Conservation (phyloP, 345 rosid species). For the Pelargonium nanum region DNA sequence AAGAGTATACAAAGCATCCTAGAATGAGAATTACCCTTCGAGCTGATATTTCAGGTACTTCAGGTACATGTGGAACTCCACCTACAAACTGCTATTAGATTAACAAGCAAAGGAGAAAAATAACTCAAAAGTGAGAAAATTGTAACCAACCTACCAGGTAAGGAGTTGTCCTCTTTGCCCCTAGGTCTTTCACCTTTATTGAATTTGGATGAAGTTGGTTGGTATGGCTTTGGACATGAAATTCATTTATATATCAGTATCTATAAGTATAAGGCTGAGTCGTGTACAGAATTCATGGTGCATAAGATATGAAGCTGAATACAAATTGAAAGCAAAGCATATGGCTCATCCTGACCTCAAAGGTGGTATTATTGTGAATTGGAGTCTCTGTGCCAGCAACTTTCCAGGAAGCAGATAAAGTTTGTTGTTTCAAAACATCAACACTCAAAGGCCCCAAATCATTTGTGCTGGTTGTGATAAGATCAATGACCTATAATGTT, state of each 20-base stretch:
- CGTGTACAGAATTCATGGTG: not conserved
- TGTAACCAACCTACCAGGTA: slow-evolving; percentile 7
- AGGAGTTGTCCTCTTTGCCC: slow-evolving; percentile 27
- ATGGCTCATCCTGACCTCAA: slow-evolving; percentile 29
- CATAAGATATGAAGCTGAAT: not conserved
- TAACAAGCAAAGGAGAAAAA: slow-evolving; percentile 14
- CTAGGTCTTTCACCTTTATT: slow-evolving; percentile 25
- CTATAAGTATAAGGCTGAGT: slow-evolving; percentile 4
- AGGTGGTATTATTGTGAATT: slow-evolving; percentile 16
- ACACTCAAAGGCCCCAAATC: slow-evolving; percentile 71
- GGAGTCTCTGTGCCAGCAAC: slow-evolving; percentile 24
- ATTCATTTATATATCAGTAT: slow-evolving; percentile 15
- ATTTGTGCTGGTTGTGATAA: slow-evolving; percentile 45
- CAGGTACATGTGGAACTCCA: slow-evolving; percentile 29
- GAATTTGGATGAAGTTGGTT: slow-evolving; percentile 15
- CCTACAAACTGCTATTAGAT: slow-evolving; percentile 26
- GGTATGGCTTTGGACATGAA: slow-evolving; percentile 26
- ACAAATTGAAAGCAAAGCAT: not conserved
- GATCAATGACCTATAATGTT: slow-evolving; percentile 49
- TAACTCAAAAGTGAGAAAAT: not conserved
- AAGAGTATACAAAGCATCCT: slow-evolving; percentile 5
- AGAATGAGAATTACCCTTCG: slow-evolving; percentile 48
- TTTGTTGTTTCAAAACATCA: slow-evolving; percentile 55
- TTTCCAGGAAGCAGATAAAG: slow-evolving; percentile 61
- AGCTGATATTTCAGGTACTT: slow-evolving; percentile 47